Base-by-base conservation (phyloP, 1,139 yeast genomes). In the Suhomyces choctaworum region DNA sequence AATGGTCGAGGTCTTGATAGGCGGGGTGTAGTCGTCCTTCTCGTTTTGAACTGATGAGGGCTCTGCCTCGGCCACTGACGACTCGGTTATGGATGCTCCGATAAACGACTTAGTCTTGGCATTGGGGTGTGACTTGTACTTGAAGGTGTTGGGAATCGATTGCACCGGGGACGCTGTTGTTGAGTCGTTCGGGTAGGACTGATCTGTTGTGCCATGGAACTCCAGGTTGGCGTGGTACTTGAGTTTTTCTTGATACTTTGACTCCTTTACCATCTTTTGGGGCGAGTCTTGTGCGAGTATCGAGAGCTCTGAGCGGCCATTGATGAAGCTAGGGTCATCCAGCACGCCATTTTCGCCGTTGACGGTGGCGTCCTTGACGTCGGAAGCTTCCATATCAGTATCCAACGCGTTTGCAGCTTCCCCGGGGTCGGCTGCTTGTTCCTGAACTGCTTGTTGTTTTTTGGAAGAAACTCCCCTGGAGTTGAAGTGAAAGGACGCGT, bases 71-170 rank as follows among this genome's bases (percentile, higher is more conserved):
- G 27, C 39, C n/a, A 25, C 21, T 15, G 22, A 23, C 10, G 37
- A 25, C 17, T 36, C 33, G 25, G 30, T 20, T 4, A 33, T 34
- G 2, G 38, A 31, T 2, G 36, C 40, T 8, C 54, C 61, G n/a
- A 66, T 50, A 13, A 50, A 51, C 4, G 56, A 43, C 45, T 69
- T 70, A 0, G 76, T 64, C 37, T 53, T 61, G 16, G 76, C 76
- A 45, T 69, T 70, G 7, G 76, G 74, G 44, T 67, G 73, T 8
- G 71, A 64, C 42, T 70, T 70, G 46, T 69, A 62, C 38, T 68
- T 62, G 54, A 70, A 70, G 1, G 76, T 70, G 44, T 70, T 70
- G 17, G 76, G 76, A 14, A 67, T 64, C 3, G 73, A 66, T 8
- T 49, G 51, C 3, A 60, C 44, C 2, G 62, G 57, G 7, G 64